Evolutionary conservation across 306 rosid genomes (phyloP).

Genomic region (Spatholobus suberectus): DNA sequence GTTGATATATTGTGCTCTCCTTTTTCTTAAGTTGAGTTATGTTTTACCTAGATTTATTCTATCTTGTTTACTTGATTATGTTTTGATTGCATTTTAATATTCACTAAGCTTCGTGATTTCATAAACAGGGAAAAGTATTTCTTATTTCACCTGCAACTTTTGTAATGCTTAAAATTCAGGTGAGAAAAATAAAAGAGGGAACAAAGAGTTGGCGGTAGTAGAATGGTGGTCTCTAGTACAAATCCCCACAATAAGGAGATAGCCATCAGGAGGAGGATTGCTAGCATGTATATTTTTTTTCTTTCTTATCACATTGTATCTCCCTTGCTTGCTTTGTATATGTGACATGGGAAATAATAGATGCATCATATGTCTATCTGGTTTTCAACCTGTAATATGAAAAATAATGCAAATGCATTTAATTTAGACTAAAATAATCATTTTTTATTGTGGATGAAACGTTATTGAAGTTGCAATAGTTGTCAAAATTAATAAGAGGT

Average conservation of each 20-base stretch:
- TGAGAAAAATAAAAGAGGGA: conserved; percentile 29
- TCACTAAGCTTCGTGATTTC: conserved; percentile 7
- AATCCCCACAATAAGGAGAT: conserved; percentile 77
- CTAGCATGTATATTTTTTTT: conserved; percentile 68
- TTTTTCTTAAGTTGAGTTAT: not conserved
- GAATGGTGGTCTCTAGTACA: conserved; percentile 67
- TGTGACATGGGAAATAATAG: not conserved
- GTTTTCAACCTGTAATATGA: not conserved
- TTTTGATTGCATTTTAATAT: not conserved
- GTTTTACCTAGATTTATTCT: not conserved
- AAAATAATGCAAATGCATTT: conserved; percentile 6
- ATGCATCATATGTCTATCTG: not conserved
- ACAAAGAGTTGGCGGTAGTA: not conserved
- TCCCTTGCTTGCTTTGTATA: conserved; percentile 21
- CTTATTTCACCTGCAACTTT: not conserved
- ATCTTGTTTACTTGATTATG: conserved; percentile 1
- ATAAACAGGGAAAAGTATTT: conserved; percentile 1
- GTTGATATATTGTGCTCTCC: no score
- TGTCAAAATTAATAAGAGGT: not conserved
- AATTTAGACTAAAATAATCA: not conserved
- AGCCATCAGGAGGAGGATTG: conserved; percentile 75
- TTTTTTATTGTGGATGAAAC: conserved; percentile 4
- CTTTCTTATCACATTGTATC: conserved; percentile 27
- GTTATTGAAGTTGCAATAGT: not conserved
- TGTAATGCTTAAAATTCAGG: conserved; percentile 39